These are phyloP conservation scores for Alternaria sp. DNA, from an alignment of 2,329 filamentous ascomycete genomes.

Conservation along the genomic window DNA sequence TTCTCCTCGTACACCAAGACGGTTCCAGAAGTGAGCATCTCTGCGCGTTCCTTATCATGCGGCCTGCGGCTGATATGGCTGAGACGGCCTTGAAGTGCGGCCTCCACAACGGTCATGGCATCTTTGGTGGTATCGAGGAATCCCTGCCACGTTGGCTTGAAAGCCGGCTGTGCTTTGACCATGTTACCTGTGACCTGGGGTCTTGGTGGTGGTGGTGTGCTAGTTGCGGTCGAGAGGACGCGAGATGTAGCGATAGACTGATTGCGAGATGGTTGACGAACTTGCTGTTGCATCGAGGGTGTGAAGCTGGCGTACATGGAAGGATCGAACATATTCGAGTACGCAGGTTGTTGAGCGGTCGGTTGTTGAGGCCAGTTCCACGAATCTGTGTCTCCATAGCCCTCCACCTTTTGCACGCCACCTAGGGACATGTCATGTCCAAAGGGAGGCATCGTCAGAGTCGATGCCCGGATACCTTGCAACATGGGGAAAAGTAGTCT, in stretches of 20 bases:
- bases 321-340: conserved; percentile 38
- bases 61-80: conserved; percentile 82
- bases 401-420: conserved; percentile 43
- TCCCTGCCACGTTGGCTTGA: conserved; percentile 71
- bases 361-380: conserved; percentile 42
- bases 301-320: conserved; percentile 37
- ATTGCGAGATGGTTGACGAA: conserved; percentile 33
- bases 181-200: conserved; percentile 35
- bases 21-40: conserved; percentile 81
- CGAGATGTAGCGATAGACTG: conserved; percentile 42
- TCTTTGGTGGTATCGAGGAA: conserved; percentile 74
- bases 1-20: conserved; percentile 94
- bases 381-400: conserved; percentile 37
- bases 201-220: conserved; percentile 39
- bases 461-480: conserved; percentile 44
- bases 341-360: conserved; percentile 29
- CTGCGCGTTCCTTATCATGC: conserved; percentile 79
- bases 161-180: conserved; percentile 47
- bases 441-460: conserved; percentile 45
- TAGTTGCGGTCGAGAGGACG: conserved; percentile 27
- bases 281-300: conserved; percentile 25
- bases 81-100: conserved; percentile 72
- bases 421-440: conserved; percentile 41
- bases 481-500: conserved; percentile 38
- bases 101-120: conserved; percentile 81